These are phyloP conservation scores for Rhodomyrtus tomentosa DNA, from an alignment of 345 rosid species.

Conservation along the genomic window DNA sequence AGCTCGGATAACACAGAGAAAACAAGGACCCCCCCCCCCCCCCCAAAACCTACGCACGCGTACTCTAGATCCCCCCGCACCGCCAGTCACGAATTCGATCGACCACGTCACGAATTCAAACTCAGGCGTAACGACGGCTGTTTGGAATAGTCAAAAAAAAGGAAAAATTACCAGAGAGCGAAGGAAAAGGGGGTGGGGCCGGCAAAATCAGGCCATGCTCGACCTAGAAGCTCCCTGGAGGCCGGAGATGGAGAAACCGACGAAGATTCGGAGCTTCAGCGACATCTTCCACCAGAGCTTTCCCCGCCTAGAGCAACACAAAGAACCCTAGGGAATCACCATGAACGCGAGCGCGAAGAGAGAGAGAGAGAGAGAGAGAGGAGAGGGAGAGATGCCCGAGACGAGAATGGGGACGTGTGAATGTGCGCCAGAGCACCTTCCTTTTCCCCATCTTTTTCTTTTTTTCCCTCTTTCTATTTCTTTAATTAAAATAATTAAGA, in stretches of 20 bases:
- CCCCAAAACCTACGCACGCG: background rate
- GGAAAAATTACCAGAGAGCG: background rate
- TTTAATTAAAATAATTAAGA: background rate
- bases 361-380: background rate
- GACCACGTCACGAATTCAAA: background rate
- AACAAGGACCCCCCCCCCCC: background rate
- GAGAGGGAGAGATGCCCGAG: background rate
- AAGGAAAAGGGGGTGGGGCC: background rate
- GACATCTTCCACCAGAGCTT: background rate
- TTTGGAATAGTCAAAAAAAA: background rate
- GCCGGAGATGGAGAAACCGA: background rate
- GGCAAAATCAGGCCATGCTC: slow-evolving; percentile 1
- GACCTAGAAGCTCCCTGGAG: background rate
- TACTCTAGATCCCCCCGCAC: background rate
- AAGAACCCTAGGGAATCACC: slow-evolving; percentile 1
- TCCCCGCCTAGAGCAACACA: slow-evolving; percentile 1
- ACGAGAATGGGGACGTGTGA: background rate
- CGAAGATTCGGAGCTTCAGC: background rate
- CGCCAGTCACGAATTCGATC: background rate
- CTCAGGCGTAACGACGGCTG: background rate
- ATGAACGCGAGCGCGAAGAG: background rate
- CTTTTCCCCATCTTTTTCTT: background rate
- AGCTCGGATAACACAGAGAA: background rate
- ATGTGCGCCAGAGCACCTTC: background rate
- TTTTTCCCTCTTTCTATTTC: background rate